Evolutionary conservation across 768 basidiomycete species (phyloP), one percentile per base, ranked within the genome.

Genomic region (Psilocybe subaeruginosa): DNA sequence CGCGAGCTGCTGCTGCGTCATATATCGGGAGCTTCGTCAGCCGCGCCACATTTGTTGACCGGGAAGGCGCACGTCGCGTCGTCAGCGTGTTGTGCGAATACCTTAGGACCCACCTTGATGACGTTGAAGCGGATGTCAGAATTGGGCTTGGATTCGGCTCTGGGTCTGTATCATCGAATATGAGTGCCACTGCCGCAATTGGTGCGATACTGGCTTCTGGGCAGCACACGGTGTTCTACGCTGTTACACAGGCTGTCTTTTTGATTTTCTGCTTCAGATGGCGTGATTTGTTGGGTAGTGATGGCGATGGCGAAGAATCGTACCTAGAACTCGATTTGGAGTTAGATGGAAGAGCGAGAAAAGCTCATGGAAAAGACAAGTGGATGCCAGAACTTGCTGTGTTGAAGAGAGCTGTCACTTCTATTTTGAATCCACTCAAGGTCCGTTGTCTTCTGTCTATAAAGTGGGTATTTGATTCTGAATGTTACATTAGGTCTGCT

Each of bases 231-330:
- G 84, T 97, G 17, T 98, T 98, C 71, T 98, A 98, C 72, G 95
- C 96, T 2, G 90, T 97, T 33, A 77, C 88, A 0, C 97, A 99
- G 70, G 90, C 96, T 0, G 86, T 95, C 8, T 96, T 99, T 72
- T 82, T 99, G 64, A 94, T 99, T 64, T 99, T 99, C 74, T 99
- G 97, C 74, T 99, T 99, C 76, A 81, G 97, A 9, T 99, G 97
- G 97, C 79, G 93, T 62, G 97, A 99, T 65, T 76, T 99, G 37
- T 72, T 86, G 53, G 83, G 82, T 19, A 78, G 77, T 47, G 84
- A 83, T 12, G 90, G 88, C 4, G 80, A 77, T 23, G 85, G 82
- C 39, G 67, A 73, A 14, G 64, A 62, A 27, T 49, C 54, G 43
- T 51, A 43, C 41, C 16, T 61, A 17, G 63, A 66, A 6, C 29